A percentile compares a stretch with the other conserved stretches of the same genome.
Evolutionary conservation across 2,329 filamentous ascomycete genomes (phyloP).

Genomic region (Piedraia hortae): DNA sequence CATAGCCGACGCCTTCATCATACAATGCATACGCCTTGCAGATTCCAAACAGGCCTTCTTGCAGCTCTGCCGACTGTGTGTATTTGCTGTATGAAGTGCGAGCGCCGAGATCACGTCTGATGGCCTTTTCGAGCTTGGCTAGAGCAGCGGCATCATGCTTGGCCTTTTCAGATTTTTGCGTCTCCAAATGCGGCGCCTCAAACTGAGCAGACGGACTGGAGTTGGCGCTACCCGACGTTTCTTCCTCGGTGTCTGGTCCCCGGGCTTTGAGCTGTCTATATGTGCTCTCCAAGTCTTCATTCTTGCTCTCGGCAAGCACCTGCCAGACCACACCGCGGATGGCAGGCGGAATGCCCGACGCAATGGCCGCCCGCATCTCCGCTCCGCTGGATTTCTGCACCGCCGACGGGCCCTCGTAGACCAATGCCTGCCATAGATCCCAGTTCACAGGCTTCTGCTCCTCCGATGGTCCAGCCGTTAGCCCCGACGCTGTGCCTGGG

Average conservation of each 20-base stretch:
- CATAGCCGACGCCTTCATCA: constrained; percentile 83
- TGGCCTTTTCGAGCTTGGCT: constrained; percentile 67
- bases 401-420: constrained; percentile 76
- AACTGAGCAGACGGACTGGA: constrained; percentile 7
- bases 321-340: constrained; percentile 99
- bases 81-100: constrained; percentile 94
- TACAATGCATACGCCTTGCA: constrained; percentile 95
- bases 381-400: constrained; percentile 69
- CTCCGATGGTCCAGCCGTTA: constrained; percentile 46
- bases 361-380: constrained; percentile 72
- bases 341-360: constrained; percentile 74
- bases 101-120: constrained; percentile 70
- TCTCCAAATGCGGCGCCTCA: constrained; percentile 29
- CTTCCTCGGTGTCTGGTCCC: constrained; percentile 55
- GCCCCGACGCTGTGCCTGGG: constrained; percentile 63
- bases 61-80: constrained; percentile 65
- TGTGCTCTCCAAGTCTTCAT: constrained; percentile 61
- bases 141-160: constrained; percentile 48
- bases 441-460: constrained; percentile 66
- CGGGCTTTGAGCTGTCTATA: constrained; percentile 58
- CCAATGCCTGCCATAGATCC: constrained; percentile 91
- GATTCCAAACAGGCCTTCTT: constrained; percentile 79
- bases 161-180: constrained; percentile 42
- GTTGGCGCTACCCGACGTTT: constrained; percentile 22
- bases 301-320: constrained; percentile 84